phyloP scores from a whole-genome alignment of 331 rosid genomes.

The Acacia pycnantha region DNA sequence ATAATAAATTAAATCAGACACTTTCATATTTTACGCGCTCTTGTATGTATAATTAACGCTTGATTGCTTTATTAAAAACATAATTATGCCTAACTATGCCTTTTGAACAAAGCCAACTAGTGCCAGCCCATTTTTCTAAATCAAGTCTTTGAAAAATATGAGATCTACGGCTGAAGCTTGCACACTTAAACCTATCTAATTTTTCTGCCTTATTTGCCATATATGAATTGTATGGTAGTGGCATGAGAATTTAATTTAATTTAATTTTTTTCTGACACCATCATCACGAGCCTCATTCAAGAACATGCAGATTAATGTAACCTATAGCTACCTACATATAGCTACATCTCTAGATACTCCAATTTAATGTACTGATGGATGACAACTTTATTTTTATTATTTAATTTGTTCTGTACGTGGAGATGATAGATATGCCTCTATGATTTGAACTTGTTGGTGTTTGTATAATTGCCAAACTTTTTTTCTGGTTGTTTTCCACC shows the following conservation, averaged over 20 bases:
- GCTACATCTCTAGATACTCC: constrained; percentile 4
- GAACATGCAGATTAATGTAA: constrained; percentile 25
- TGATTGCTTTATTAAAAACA: background rate
- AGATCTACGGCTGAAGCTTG: background rate
- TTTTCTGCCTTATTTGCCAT: background rate
- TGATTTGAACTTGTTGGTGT: background rate
- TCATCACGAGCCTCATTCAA: background rate
- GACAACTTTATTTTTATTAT: background rate
- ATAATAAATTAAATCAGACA: background rate
- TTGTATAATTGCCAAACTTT: constrained; percentile 12
- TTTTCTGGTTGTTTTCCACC: constrained; percentile 20
- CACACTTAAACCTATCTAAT: background rate
- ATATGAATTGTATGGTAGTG: constrained; percentile 8
- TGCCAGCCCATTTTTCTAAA: background rate
- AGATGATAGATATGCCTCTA: constrained; percentile 22
- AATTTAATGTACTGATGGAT: constrained; percentile 26
- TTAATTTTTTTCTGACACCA: constrained; percentile 9
- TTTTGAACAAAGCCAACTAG: background rate
- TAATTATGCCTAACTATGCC: background rate
- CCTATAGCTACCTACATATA: constrained; percentile 6
- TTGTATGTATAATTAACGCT: background rate
- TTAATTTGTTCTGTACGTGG: background rate
- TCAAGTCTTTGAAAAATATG: background rate
- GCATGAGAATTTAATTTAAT: background rate
- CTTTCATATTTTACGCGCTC: background rate